Base-by-base conservation (phyloP, 2,329 filamentous ascomycete genomes). In the Alternaria hordeiaustralica region DNA sequence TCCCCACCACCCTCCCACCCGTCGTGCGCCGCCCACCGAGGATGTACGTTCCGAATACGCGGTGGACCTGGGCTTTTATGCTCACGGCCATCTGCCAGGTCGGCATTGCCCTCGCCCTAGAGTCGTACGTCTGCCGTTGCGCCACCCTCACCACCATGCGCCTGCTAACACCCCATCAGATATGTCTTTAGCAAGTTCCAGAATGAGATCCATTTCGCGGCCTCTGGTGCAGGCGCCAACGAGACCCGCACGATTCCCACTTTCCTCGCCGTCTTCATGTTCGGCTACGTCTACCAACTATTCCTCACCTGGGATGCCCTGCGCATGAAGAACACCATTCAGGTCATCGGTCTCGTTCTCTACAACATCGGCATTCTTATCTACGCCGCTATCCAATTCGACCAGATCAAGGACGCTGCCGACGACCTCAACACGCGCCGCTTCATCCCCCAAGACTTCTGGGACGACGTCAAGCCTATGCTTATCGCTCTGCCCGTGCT, bases 311-410 rank as follows among this genome's bases (percentile, higher is more conserved):
- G 94, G 87, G 96, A 99, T 84, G 96, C 95, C 15, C 85, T 99
- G 62, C 90, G 94, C 67, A 86, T 95, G 77, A 97, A 97, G 82
- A 99, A 99, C 83, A 99, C 96, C 11, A 99, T 99, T 85, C 96
- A 99, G 81, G 87, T 98, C 78, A 98, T 99, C 72, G 96, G 96
- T 47, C 87, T 99, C 28, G 97, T 95, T 82, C 84, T 96, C 61
- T 96, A 96, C 83, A 98, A 99, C 81, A 81, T 96, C 30, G 95
- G 93, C 44, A 88, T 99, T 71, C 87, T 98, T 75, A 89, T 98
- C 67, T 99, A 99, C 78, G 94, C 95, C 4, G 90, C 92, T 30
- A 93, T 98, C 61, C 95, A 99, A 81, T 92, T 94, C 72, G 92
- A 96, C 70, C 94, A 98, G 82, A 96, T 98, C 74, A 82, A 89